A percentile compares a stretch with the other conserved stretches of the same genome.
These are phyloP conservation scores for Micromonas pusilla DNA, from an alignment of 139 green algal species.

Conservation along the genomic window DNA sequence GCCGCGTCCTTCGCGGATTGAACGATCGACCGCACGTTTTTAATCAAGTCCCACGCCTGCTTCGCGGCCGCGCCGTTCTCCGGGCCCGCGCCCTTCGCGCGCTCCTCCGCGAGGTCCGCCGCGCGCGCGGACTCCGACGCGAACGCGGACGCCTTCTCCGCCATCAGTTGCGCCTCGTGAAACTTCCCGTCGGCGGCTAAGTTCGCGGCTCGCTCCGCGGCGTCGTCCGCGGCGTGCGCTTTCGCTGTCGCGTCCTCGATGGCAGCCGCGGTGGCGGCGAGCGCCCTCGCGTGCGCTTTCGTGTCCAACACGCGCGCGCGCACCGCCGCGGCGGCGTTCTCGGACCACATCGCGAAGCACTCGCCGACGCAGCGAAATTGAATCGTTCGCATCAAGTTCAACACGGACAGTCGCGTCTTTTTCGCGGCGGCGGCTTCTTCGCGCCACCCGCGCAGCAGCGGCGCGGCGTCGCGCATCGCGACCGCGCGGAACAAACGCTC, in stretches of 20 bases:
- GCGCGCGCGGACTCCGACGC: neutral
- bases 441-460: neutral
- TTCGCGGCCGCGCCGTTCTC: neutral
- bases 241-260: too few species aligned
- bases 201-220: neutral
- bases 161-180: too few species aligned
- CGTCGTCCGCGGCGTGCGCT: neutral
- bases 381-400: neutral
- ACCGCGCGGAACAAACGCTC: neutral
- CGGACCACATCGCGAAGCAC: neutral
- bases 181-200: neutral
- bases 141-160: neutral
- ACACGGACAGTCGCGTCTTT: neutral
- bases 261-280: too few species aligned
- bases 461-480: too few species aligned
- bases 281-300: neutral
- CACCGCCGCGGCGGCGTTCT: neutral
- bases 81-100: neutral
- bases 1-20: neutral
- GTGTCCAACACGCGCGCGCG: neutral
- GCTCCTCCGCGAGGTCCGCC: neutral
- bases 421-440: too few species aligned
- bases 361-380: neutral
- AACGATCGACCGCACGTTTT: too few species aligned
- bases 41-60: neutral